phyloP scores from a whole-genome alignment of 164 flowering plant genomes.

The Umbilicus rupestris region DNA sequence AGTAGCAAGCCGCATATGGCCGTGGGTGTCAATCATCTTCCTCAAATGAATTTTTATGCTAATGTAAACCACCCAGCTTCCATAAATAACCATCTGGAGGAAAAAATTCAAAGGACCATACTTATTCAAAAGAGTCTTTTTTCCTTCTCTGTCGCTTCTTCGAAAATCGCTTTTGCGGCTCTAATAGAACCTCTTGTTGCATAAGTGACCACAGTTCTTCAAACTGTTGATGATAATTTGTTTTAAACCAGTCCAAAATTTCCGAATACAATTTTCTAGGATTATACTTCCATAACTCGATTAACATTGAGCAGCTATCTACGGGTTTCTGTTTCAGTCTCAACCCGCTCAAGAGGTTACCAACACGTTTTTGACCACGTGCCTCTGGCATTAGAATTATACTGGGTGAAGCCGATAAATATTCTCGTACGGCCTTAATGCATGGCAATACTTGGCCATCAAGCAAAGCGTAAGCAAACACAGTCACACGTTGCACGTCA shows the following conservation, averaged over 20 bases:
- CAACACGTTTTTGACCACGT: conserved; percentile 55
- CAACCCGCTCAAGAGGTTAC: conserved; percentile 55
- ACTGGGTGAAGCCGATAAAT: conserved; percentile 47
- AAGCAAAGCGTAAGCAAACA: conserved; percentile 65
- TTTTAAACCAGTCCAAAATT: conserved; percentile 68
- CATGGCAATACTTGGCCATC: conserved; percentile 84
- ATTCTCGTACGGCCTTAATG: conserved; percentile 32
- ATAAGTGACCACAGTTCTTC: conserved; percentile 60
- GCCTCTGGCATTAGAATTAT: conserved; percentile 57
- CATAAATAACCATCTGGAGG: no score
- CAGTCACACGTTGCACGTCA: conserved; percentile 33
- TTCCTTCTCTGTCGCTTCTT: conserved; percentile 24
- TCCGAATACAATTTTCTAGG: conserved; percentile 42
- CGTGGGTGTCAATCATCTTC: no score
- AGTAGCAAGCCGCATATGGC: no score
- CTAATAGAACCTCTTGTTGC: conserved; percentile 46
- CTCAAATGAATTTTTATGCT: no score
- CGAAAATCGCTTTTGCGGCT: conserved; percentile 40
- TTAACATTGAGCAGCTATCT: conserved; percentile 47
- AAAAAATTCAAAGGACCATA: background rate
- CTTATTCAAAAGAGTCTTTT: background rate
- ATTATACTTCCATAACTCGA: conserved; percentile 55
- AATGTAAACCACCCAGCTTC: no score
- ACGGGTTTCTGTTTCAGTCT: conserved; percentile 24
- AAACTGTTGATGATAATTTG: conserved; percentile 34